A percentile compares a stretch with the other conserved stretches of the same genome.
phyloP scores from a whole-genome alignment of 441 rosid species.

The Metrosideros polymorpha region DNA sequence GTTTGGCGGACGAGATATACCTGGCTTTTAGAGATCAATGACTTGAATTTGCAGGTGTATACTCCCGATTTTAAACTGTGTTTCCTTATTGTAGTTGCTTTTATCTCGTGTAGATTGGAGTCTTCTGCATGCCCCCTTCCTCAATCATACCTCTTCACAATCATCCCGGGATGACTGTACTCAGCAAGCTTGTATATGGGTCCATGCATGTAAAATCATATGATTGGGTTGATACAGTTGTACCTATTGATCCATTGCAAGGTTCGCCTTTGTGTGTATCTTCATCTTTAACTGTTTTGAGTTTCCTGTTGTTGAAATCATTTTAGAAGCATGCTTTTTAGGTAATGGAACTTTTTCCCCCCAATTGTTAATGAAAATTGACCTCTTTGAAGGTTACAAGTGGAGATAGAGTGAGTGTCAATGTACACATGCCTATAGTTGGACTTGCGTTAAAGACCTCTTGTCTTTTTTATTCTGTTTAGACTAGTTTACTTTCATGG shows the following conservation, averaged over 20 bases:
- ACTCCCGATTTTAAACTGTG: neutral
- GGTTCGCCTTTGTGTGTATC: conserved; percentile 27
- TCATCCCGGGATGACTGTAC: conserved; percentile 99
- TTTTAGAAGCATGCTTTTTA: neutral
- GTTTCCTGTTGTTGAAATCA: neutral
- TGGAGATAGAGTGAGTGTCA: neutral
- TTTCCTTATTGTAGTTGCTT: neutral
- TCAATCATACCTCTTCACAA: conserved; percentile 96
- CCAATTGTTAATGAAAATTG: neutral
- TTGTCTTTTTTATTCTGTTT: neutral
- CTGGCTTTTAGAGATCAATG: neutral
- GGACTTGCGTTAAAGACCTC: neutral
- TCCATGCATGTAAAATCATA: conserved; percentile 78
- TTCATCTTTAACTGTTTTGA: neutral
- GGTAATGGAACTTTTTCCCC: neutral
- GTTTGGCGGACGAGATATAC: neutral
- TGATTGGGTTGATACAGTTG: conserved; percentile 75
- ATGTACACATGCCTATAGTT: neutral
- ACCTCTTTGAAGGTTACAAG: neutral
- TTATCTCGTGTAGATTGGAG: conserved; percentile 60
- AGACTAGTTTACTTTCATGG: neutral
- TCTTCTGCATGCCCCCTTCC: conserved; percentile 90
- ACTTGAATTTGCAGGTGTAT: neutral
- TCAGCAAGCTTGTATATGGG: conserved; percentile 95
- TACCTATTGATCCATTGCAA: conserved; percentile 49